Percentiles rank a stretch among this genome's conserved stretches.
These are phyloP conservation scores for Ziziphus jujuba DNA, from an alignment of 306 rosid genomes.

Conservation along the genomic window DNA sequence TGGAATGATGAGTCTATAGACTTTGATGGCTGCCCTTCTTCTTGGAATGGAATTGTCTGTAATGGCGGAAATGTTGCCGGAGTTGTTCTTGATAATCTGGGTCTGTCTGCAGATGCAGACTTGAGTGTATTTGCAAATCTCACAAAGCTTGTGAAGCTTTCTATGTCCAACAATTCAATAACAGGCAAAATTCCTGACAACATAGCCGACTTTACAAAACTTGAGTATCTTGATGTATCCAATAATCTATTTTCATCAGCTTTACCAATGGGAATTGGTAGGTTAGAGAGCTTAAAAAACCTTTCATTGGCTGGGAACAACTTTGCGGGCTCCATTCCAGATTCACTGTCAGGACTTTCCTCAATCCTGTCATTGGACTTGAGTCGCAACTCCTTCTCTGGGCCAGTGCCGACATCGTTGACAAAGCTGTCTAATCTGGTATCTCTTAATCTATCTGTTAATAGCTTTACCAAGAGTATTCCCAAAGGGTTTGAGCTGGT, in stretches of 20 bases:
- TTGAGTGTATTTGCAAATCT: constrained; percentile 76
- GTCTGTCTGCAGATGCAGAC: constrained; percentile 80
- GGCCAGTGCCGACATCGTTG: constrained; percentile 58
- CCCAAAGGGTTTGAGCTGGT: constrained; percentile 78
- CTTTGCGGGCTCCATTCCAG: constrained; percentile 80
- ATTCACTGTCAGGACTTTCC: constrained; percentile 57
- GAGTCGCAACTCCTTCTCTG: constrained; percentile 74
- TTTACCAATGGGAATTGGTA: constrained; percentile 59
- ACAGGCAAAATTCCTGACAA: constrained; percentile 64
- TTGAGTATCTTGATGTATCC: constrained; percentile 78
- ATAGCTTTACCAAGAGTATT: constrained; percentile 61
- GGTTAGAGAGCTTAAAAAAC: constrained; percentile 59
- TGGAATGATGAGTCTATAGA: constrained; percentile 99
- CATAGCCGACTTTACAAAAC: constrained; percentile 65
- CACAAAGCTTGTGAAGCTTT: constrained; percentile 76
- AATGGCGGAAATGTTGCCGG: constrained; percentile 95
- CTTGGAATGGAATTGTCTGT: constrained; percentile 93
- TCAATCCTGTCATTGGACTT: constrained; percentile 81
- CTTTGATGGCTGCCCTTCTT: constrained; percentile 94
- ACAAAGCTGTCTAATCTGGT: constrained; percentile 55
- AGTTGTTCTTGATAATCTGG: constrained; percentile 77
- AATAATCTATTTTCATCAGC: constrained; percentile 73
- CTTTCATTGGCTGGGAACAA: constrained; percentile 81
- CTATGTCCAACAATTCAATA: constrained; percentile 80
- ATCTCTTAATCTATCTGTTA: constrained; percentile 69